phyloP scores from a whole-genome alignment of 768 basidiomycete species.

The Podaxis sp. region DNA sequence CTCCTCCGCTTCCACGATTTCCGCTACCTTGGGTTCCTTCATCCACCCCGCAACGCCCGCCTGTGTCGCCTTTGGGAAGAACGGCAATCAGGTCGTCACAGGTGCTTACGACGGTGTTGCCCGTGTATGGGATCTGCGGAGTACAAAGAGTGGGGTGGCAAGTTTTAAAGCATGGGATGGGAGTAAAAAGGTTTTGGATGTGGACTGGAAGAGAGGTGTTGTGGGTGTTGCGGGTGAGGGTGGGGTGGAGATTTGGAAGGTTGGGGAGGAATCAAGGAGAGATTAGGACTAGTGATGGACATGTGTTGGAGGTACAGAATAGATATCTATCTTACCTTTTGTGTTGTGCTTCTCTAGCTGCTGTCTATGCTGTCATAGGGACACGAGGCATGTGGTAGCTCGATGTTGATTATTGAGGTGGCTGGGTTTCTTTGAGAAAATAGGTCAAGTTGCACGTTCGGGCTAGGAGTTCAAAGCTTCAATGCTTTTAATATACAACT shows the following conservation, averaged over 20 bases:
- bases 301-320: too few relatives aligned
- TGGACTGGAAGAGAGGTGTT: constrained; percentile 55
- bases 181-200: constrained; percentile 46
- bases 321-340: too few relatives aligned
- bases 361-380: too few relatives aligned
- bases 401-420: too few relatives aligned
- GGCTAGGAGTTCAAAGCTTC: too few relatives aligned
- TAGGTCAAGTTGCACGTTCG: too few relatives aligned
- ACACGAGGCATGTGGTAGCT: too few relatives aligned
- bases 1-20: neutral
- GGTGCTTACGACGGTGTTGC: constrained; percentile 79
- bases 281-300: neutral
- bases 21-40: constrained; percentile 14
- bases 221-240: constrained; percentile 61
- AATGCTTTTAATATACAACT: too few relatives aligned
- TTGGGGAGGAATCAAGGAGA: constrained; percentile 29
- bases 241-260: constrained; percentile 61
- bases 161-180: constrained; percentile 60
- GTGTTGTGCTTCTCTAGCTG: too few relatives aligned
- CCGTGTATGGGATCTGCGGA: constrained; percentile 76
- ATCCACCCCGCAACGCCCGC: constrained; percentile 64
- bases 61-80: constrained; percentile 37
- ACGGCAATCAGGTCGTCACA: constrained; percentile 53
- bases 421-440: too few relatives aligned
- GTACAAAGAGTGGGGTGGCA: constrained; percentile 58